Evolutionary conservation across 495 filamentous ascomycete species (phyloP).

Genomic region (Xylaria grammica): DNA sequence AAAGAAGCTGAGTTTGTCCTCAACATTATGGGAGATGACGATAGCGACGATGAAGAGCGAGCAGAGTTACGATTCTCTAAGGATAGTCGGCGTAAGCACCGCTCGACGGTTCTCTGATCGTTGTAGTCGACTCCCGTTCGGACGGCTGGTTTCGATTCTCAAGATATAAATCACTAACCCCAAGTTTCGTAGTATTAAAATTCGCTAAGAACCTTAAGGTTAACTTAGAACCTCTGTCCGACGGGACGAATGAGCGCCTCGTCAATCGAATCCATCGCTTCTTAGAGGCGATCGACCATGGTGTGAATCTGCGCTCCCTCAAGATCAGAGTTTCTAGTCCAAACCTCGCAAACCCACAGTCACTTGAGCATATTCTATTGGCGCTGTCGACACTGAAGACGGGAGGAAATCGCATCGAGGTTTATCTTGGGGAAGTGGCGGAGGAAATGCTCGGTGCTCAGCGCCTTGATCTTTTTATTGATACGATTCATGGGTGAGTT

Average conservation of each 20-base stretch:
- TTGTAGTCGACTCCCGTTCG: neutral
- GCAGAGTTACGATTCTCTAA: conserved; percentile 6
- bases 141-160: neutral
- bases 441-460: conserved; percentile 1
- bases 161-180: neutral
- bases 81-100: neutral
- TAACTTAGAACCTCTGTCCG: conserved; percentile 8
- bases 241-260: conserved; percentile 5
- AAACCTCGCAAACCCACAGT: neutral
- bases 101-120: no score
- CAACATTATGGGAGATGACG: conserved; percentile 17
- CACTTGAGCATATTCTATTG: conserved; percentile 1
- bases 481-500: conserved; percentile 4
- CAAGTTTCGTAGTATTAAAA: neutral
- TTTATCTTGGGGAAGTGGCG: conserved; percentile 8
- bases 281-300: conserved; percentile 7
- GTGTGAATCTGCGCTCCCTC: conserved; percentile 14
- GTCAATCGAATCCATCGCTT: conserved; percentile 6
- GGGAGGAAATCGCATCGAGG: neutral
- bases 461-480: neutral
- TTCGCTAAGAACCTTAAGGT: conserved; percentile 10
- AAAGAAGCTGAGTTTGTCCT: conserved; percentile 13
- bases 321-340: neutral
- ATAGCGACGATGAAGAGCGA: conserved; percentile 7
- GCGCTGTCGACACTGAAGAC: conserved; percentile 6